Percentiles rank a stretch among this genome's conserved stretches.
These are phyloP conservation scores for Trichoderma lentiforme DNA, from an alignment of 2,329 filamentous ascomycete genomes.

Conservation along the genomic window DNA sequence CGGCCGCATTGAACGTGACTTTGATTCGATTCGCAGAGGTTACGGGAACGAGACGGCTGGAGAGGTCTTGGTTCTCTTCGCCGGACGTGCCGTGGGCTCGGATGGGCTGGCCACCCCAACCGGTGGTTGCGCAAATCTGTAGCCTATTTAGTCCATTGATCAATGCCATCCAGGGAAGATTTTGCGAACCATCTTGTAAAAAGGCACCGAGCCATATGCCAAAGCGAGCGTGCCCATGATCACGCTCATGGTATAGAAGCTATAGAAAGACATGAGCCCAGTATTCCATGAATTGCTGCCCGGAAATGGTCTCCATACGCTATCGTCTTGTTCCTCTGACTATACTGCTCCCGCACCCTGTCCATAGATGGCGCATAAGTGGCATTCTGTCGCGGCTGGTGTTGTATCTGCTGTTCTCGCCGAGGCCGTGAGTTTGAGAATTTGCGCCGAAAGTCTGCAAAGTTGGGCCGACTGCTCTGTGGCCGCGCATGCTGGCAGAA, in stretches of 20 bases:
- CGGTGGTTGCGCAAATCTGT: constrained; percentile 75
- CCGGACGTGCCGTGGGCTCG: constrained; percentile 64
- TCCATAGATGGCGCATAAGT: constrained; percentile 50
- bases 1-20: constrained; percentile 93
- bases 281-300: constrained; percentile 2
- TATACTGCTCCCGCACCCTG: constrained; percentile 61
- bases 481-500: constrained; percentile 37
- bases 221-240: constrained; percentile 77
- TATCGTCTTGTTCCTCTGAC: constrained; percentile 63
- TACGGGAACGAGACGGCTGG: constrained; percentile 76
- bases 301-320: constrained; percentile 29
- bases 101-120: constrained; percentile 91
- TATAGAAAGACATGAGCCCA: constrained; percentile 32
- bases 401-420: constrained; percentile 22
- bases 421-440: constrained; percentile 31
- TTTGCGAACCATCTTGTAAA: constrained; percentile 74
- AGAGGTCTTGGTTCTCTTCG: constrained; percentile 55
- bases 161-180: neutral
- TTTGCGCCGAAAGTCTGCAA: constrained; percentile 30
- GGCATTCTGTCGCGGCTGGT: constrained; percentile 27
- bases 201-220: constrained; percentile 77
- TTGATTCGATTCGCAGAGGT: constrained; percentile 78
- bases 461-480: constrained; percentile 23
- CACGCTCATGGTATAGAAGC: constrained; percentile 72
- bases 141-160: neutral